phyloP scores from a whole-genome alignment of 1,284 basidiomycete species.

The Ganoderma sinense region DNA sequence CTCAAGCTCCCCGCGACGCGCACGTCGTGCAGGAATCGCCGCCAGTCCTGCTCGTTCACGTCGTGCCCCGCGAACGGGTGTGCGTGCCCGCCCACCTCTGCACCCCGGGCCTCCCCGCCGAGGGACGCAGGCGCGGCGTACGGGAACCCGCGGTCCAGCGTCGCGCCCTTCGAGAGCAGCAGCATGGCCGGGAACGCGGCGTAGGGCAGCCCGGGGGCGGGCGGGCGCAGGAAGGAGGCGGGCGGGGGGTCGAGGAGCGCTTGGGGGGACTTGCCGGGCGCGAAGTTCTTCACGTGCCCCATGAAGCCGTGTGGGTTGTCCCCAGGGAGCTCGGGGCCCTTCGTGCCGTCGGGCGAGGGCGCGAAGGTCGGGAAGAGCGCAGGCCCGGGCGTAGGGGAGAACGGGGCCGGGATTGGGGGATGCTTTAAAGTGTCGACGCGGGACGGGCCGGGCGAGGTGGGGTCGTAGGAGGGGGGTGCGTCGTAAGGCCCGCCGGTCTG shows the following conservation, averaged over 20 bases:
- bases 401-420: neutral
- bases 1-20: slow-evolving; percentile 26
- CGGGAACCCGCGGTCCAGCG: slow-evolving; percentile 31
- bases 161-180: slow-evolving; percentile 24
- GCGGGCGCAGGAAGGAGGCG: slow-evolving; percentile 30
- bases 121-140: slow-evolving; percentile 21
- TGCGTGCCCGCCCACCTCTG: slow-evolving; percentile 20
- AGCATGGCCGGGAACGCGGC: slow-evolving; percentile 28
- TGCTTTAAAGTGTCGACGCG: neutral
- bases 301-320: slow-evolving; percentile 17
- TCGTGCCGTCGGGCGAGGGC: slow-evolving; percentile 10
- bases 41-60: slow-evolving; percentile 50
- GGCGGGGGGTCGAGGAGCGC: slow-evolving; percentile 31
- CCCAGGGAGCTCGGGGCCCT: slow-evolving; percentile 13
- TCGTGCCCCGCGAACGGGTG: slow-evolving; percentile 52
- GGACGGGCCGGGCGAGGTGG: slow-evolving; percentile 3
- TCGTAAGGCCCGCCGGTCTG: neutral
- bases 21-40: slow-evolving; percentile 33
- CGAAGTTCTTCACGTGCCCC: slow-evolving; percentile 19
- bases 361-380: slow-evolving; percentile 14
- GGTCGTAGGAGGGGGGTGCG: slow-evolving; percentile 11
- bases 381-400: neutral
- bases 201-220: slow-evolving; percentile 21
- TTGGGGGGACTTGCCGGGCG: slow-evolving; percentile 20
- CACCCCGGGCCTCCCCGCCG: no score